phyloP scores from a whole-genome alignment of 2,329 filamentous ascomycete species.

The Dactylellina parvicollis region DNA sequence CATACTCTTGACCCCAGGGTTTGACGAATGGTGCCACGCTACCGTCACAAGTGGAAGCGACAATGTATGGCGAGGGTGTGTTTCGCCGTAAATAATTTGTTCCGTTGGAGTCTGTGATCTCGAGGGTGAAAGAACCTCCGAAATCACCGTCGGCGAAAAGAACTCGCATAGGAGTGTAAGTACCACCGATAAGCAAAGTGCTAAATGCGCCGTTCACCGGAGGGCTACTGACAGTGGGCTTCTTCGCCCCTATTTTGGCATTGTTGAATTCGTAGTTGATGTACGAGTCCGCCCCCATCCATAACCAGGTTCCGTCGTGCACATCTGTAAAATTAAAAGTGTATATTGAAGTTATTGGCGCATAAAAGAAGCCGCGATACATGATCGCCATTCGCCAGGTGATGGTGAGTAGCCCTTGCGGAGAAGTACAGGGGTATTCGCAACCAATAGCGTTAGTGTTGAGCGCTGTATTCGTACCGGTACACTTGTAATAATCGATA shows the following conservation, averaged over 20 bases:
- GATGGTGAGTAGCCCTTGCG: neutral
- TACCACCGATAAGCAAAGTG: neutral
- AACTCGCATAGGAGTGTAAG: neutral
- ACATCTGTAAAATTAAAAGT: neutral
- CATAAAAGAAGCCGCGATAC: neutral
- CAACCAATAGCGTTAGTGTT: neutral
- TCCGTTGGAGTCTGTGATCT: constrained; percentile 8
- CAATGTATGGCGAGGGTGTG: neutral
- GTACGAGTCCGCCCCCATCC: neutral
- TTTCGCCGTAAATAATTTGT: constrained; percentile 4
- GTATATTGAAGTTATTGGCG: neutral
- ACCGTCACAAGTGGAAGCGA: neutral
- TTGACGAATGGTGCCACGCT: neutral
- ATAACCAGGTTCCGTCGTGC: neutral
- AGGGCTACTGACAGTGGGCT: neutral
- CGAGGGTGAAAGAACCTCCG: neutral
- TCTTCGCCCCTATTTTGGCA: neutral
- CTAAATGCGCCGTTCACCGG: neutral
- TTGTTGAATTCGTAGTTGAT: neutral
- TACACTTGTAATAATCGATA: neutral
- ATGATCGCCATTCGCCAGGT: neutral
- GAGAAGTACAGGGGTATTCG: neutral
- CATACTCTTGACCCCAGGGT: neutral
- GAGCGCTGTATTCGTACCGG: neutral
- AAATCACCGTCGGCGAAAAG: neutral